Evolutionary conservation across 2,329 filamentous ascomycete species (phyloP), one percentile per base, ranked within the genome.

Genomic region (Pseudohalonectria lignicola): DNA sequence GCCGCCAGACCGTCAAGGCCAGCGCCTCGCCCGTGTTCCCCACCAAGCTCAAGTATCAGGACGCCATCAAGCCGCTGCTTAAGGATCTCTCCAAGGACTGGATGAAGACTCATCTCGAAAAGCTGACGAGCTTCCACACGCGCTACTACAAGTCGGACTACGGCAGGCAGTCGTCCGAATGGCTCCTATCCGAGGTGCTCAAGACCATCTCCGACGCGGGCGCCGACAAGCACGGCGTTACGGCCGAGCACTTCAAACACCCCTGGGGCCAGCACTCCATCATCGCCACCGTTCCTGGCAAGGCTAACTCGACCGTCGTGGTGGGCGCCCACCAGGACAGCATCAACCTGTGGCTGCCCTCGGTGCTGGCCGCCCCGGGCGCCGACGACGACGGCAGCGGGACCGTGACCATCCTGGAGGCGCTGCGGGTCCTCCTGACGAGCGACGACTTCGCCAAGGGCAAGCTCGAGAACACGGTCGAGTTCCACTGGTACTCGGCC

Each of bases 401-500:
- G 41, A 92, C 87, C 2, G 86, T 96, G 16, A 96, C 90, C 9
- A 96, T 94, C 48, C 75, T 96, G 38, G 90, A 98, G 62, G 85
- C 87, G 3, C 74, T 98, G 53, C 77, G 86, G 26, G 81, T 85
- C 31, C 70, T 96, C 7, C 71, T 95, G 40, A 72, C 74, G 47
- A 81, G 81, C n/a, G 62, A 80, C 44, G 73, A 79, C 37, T 71
- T 94, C 42, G 61, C 79, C 28, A 63, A 71, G 36, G 86, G 86
- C 45, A 75, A 85, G 46, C 80, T 79, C 4, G 61, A 75, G 42
- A 95, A 95, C 63, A 94, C 86, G 1, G 69, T 98, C 48, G 90
- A 96, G 64, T 96, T 96, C 60, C 88, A 95, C 62, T 94, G 86
- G 86, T 94, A 94, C 64, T 85, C 80, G 32, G 87, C 86, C 10